Evolutionary conservation across 371 early-diverging fungal species (phyloP).

Genomic region (Apophysomyces variabilis): DNA sequence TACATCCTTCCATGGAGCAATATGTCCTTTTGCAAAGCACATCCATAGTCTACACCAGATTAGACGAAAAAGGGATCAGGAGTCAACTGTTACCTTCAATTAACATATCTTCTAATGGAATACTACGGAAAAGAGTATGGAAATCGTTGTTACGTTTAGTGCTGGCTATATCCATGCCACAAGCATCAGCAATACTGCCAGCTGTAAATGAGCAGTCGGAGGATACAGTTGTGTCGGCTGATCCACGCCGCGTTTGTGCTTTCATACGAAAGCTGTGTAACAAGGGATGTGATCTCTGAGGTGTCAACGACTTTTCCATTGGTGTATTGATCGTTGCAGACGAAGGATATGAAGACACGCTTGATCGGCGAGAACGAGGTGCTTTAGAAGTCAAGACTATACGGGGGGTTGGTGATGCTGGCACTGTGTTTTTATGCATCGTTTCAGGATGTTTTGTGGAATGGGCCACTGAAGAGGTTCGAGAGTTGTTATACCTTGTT

Average conservation of each 20-base stretch:
- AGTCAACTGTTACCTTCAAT: constrained; percentile 45
- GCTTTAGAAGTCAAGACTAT: neutral
- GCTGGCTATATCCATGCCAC: constrained; percentile 27
- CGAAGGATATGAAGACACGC: neutral
- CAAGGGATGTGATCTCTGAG: constrained; percentile 14
- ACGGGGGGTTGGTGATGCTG: neutral
- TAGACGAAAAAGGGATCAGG: neutral
- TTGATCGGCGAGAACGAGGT: constrained; percentile 8
- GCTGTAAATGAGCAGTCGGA: constrained; percentile 13
- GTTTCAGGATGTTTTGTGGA: neutral
- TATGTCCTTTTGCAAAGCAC: constrained; percentile 93
- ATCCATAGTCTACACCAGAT: constrained; percentile 75
- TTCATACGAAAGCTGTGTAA: neutral
- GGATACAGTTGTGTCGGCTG: constrained; percentile 10
- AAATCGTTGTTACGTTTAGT: constrained; percentile 50
- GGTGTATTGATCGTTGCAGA: neutral
- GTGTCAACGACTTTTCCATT: constrained; percentile 5
- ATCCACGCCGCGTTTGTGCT: constrained; percentile 4
- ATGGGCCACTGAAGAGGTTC: neutral
- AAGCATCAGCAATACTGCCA: constrained; percentile 13
- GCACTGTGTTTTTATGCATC: neutral
- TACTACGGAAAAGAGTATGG: constrained; percentile 52
- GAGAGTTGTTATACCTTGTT: neutral
- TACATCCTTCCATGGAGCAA: constrained; percentile 91
- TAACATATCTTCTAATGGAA: constrained; percentile 54